Conservation (phyloP, 768 basidiomycete genomes). For the Tulasnella sp. region DNA sequence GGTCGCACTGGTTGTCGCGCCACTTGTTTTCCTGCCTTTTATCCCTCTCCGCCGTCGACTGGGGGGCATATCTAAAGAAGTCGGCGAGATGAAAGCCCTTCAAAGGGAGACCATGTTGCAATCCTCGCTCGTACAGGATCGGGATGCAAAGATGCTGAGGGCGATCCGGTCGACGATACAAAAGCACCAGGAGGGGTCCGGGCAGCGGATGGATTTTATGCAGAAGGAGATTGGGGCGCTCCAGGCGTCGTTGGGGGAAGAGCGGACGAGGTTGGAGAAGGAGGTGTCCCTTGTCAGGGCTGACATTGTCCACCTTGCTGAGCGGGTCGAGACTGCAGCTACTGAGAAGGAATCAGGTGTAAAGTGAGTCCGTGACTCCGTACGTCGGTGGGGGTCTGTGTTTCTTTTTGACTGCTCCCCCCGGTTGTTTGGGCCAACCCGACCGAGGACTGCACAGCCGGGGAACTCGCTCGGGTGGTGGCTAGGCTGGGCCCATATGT, state of each 20-base stretch:
- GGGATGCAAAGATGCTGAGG: not conserved
- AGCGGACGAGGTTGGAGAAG: not conserved
- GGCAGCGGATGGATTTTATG: not conserved
- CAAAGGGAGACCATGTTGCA: not conserved
- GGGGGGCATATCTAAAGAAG: not conserved
- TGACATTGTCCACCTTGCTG: not conserved
- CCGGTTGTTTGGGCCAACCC: not conserved
- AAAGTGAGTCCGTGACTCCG: not conserved
- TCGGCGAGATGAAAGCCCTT: not conserved
- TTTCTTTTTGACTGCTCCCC: not conserved
- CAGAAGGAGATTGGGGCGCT: not conserved
- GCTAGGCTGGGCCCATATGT: too few relatives aligned
- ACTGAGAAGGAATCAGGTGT: not conserved
- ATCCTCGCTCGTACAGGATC: not conserved
- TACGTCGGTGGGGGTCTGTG: not conserved
- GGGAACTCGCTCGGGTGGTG: not conserved
- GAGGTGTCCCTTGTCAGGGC: not conserved
- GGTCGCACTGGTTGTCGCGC: constrained; percentile 4
- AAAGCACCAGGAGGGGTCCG: not conserved
- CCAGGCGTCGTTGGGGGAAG: not conserved
- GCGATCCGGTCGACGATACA: not conserved
- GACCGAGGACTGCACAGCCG: not conserved
- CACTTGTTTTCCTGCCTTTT: not conserved
- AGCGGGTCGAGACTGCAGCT: not conserved
- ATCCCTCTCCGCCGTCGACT: not conserved